phyloP scores from a whole-genome alignment of 1,139 yeast species.

The Pichia sp. region DNA sequence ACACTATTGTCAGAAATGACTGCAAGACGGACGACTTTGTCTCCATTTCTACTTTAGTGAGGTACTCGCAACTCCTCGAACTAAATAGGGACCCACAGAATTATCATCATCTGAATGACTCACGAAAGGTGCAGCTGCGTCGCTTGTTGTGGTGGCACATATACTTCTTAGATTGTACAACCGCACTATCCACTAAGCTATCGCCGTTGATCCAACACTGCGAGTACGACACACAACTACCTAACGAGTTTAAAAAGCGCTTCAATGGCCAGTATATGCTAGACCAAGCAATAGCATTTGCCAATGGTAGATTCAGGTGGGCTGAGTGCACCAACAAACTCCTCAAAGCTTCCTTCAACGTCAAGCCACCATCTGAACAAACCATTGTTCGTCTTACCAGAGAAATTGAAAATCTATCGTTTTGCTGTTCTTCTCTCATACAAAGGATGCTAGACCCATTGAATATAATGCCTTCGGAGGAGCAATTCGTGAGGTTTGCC shows the following conservation, averaged over 20 bases:
- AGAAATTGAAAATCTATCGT: conserved; percentile 21
- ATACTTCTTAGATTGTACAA: conserved; percentile 54
- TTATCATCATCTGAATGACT: conserved; percentile 44
- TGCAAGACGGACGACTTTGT: conserved; percentile 27
- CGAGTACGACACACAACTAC: conserved; percentile 55
- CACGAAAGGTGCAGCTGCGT: conserved; percentile 47
- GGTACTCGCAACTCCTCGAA: conserved; percentile 54
- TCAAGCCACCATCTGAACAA: conserved; percentile 15
- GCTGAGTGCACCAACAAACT: conserved; percentile 23
- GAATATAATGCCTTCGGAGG: conserved; percentile 17
- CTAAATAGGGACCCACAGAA: conserved; percentile 55
- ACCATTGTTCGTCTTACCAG: conserved; percentile 2
- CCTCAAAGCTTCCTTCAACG: conserved; percentile 15
- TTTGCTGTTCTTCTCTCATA: conserved; percentile 21
- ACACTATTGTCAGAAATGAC: conserved; percentile 24
- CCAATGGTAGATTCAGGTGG: conserved; percentile 25
- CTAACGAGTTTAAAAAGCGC: conserved; percentile 30
- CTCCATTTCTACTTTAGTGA: conserved; percentile 34
- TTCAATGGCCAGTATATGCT: conserved; percentile 14
- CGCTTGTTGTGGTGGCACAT: conserved; percentile 63
- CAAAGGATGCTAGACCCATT: conserved; percentile 23
- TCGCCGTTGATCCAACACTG: conserved; percentile 52
- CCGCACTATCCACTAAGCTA: conserved; percentile 53
- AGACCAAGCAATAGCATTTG: conserved; percentile 23
- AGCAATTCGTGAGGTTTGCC: conserved; percentile 20